These are phyloP conservation scores for Acanthamoeba castellanii DNA, from an alignment of 208 protist species.

Conservation along the genomic window DNA sequence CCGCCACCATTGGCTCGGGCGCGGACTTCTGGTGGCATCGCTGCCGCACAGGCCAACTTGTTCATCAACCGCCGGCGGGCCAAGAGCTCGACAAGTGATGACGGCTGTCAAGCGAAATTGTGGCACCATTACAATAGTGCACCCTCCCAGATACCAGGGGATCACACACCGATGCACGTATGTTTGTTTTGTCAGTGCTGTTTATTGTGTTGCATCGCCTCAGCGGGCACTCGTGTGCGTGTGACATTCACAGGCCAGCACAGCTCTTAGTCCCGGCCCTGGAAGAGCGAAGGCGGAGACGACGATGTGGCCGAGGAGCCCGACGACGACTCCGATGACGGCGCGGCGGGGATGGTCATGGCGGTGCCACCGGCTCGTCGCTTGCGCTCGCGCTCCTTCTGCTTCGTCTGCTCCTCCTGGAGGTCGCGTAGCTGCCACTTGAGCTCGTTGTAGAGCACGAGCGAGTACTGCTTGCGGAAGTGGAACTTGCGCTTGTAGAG, in stretches of 20 bases:
- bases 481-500: conserved; percentile 63
- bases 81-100: no score
- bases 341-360: not conserved
- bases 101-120: no score
- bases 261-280: conserved; percentile 1
- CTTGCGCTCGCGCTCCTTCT: conserved; percentile 40
- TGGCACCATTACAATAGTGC: no score
- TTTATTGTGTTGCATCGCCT: no score
- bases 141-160: no score
- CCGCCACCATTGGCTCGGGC: not conserved
- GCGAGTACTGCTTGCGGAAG: conserved; percentile 60
- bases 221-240: no score
- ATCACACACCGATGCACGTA: no score
- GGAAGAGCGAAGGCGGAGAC: not conserved
- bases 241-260: not conserved
- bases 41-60: not conserved
- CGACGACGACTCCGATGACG: not conserved
- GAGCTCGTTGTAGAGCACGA: conserved; percentile 58
- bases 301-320: not conserved
- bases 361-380: not conserved
- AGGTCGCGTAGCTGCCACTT: conserved; percentile 45
- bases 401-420: conserved; percentile 39
- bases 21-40: not conserved
- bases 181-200: no score
- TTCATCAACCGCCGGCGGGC: not conserved